Percentiles rank a stretch among this genome's conserved stretches.
Conservation (phyloP, 139 green algal genomes). For the Chlorella sorokiniana region DNA sequence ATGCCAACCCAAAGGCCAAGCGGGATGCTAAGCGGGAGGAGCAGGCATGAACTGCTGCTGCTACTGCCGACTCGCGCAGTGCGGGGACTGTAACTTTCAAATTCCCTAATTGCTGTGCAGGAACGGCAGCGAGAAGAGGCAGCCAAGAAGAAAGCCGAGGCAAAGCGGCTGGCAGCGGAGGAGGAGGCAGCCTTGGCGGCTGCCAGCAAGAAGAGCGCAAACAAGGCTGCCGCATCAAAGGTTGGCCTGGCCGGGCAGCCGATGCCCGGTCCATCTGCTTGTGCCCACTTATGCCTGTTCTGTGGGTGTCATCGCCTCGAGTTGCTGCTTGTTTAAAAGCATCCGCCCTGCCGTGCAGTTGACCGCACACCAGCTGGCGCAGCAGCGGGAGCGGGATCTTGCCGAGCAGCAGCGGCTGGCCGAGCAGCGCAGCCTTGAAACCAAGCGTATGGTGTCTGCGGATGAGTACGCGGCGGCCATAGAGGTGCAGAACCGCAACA, state of each 20-base stretch:
- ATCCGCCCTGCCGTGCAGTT: conserved; percentile 37
- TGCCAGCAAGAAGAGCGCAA: conserved; percentile 50
- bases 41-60: conserved; percentile 24
- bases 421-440: conserved; percentile 42
- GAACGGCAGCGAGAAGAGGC: conserved; percentile 59
- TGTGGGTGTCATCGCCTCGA: background rate
- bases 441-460: conserved; percentile 43
- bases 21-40: conserved; percentile 66
- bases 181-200: conserved; percentile 62
- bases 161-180: conserved; percentile 62
- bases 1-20: conserved; percentile 60
- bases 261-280: background rate
- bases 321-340: background rate
- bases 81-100: background rate
- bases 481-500: conserved; percentile 62
- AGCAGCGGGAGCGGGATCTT: conserved; percentile 37
- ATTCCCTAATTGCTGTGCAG: background rate
- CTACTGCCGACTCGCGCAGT: background rate
- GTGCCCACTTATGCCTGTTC: background rate
- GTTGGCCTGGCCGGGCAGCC: background rate
- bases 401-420: conserved; percentile 46
- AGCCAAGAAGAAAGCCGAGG: conserved; percentile 61
- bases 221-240: conserved; percentile 39
- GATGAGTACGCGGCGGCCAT: conserved; percentile 20
- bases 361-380: conserved; percentile 55